Base-by-base conservation (phyloP, 371 early-diverging fungal species). In the Zopfochytrium polystomum region DNA sequence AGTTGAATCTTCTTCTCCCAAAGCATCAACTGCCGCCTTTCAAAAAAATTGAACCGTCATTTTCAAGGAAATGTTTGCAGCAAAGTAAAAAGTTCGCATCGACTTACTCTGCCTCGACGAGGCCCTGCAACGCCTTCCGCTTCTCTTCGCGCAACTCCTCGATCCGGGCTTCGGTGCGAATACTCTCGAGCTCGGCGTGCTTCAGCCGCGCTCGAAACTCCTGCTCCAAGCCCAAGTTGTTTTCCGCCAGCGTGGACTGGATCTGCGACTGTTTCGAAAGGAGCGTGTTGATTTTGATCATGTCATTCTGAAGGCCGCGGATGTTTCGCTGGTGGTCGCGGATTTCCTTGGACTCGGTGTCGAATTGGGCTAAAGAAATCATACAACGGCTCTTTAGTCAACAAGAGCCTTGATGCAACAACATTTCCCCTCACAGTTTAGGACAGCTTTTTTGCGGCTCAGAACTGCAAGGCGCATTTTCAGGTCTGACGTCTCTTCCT, bases 1-100 rank as follows among this genome's bases (percentile, higher is more conserved):
- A 82, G 68, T 63, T 81, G 83, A 52, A 81, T 82, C 58, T 82
- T 82, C 63, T 82, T 82, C 57, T 82, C 80, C 83, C 83, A 82
- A n/a, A 82, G 73, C 78, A 82, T 74, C 51, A 81, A 71, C 51
- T 82, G 83, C 1, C 80, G 81, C 59, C 82, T 80, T 7, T 38
- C 18, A 18, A 38, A 22, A 25, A 47, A 33, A 65, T 32, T 26
- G n/a, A n/a, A n/a, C n/a, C n/a, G n/a, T n/a, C n/a, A n/a, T n/a
- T n/a, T n/a, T 38, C 22, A n/a, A 26, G 18, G 5, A 20, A 47
- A 57, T 30, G 50, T 18, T 45, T 32, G 44, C 9, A 55, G 6
- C 6, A 20, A 55, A 22, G 23, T 15, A 1, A 46, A 26, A 27
- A 50, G 20, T 52, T 18, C 20, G 15, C 26, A 58, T 26, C 1